These are phyloP conservation scores for Nicotiana obtusifolia DNA, from an alignment of 257 asterid genomes.

Conservation along the genomic window DNA sequence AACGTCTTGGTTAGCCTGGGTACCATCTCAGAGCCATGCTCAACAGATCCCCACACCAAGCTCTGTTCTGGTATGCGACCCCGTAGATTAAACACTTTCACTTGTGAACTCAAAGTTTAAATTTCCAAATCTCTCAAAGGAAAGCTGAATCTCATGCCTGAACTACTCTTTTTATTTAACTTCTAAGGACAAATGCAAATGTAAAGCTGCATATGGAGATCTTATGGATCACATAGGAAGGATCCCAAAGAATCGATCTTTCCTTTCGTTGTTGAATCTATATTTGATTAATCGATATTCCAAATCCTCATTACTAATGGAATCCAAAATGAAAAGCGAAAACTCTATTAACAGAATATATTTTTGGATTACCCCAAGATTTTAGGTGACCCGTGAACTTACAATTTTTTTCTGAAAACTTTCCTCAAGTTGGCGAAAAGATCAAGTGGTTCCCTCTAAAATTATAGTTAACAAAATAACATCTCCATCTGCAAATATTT, in stretches of 20 bases:
- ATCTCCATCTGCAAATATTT: neutral
- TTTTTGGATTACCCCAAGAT: neutral
- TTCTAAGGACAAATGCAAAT: neutral
- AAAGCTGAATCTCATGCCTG: constrained; percentile 5
- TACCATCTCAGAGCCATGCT: neutral
- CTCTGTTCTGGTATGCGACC: neutral
- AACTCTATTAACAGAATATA: neutral
- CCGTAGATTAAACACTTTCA: neutral
- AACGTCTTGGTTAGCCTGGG: neutral
- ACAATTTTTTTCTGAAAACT: neutral
- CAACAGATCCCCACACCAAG: neutral
- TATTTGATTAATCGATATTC: no score
- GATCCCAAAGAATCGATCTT: no score
- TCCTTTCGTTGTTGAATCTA: no score
- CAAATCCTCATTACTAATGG: no score
- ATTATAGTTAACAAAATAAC: neutral
- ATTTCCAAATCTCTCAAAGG: neutral
- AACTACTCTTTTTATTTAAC: neutral
- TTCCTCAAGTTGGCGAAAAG: neutral
- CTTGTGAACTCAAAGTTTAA: neutral
- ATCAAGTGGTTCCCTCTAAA: neutral
- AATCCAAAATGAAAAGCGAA: neutral
- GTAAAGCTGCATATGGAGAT: neutral
- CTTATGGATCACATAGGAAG: neutral
- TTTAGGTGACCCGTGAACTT: neutral